Base-by-base conservation (phyloP, 768 basidiomycete genomes). In the Leccinum imitatum region DNA sequence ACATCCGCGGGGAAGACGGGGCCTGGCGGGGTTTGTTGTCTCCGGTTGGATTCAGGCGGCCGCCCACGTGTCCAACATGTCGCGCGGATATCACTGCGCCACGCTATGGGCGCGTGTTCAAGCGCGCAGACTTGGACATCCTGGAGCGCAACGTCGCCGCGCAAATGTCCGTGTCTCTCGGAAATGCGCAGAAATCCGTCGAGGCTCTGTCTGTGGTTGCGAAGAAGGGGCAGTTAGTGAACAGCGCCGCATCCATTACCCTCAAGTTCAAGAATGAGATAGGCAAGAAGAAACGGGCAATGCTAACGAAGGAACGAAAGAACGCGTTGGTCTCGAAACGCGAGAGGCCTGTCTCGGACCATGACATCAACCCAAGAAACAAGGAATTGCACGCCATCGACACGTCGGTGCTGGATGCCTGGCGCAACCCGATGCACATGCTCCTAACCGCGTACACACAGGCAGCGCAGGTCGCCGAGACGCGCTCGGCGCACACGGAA, bases 111-210 rank as follows among this genome's bases (percentile, higher is more conserved):
- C 80, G 87, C 3, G 72, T 83, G 37, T 79, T 78, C 67, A 90
- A 89, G 67, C 79, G 83, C 8, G 85, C 87, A 0, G 77, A 82
- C 50, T 72, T 91, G 50, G 87, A 88, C 61, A 82, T 89, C 7
- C 65, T 88, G 57, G 89, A 89, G 66, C 78, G 79, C 58, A 88
- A 89, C 59, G 78, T 87, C 21, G 82, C 82, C 0, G 76, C 75
- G 37, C 73, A 73, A 19, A 83, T 86, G 81, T 80, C 82, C 0
- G 69, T 69, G 19, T 73, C 75, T 10, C 77, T 87, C n/a, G 63
- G 62, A 37, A 60, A 57, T 2, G 66, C 77, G 10, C 70, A 72
- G 8, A 56, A 54, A 2, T 59, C 65, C 5, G 68, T 81, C 56
- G 67, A 69, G 27, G 52, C 61, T 3, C 57, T 82, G 19, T 58